Conservation (phyloP, 345 rosid genomes). For the Euclidium syriacum region DNA sequence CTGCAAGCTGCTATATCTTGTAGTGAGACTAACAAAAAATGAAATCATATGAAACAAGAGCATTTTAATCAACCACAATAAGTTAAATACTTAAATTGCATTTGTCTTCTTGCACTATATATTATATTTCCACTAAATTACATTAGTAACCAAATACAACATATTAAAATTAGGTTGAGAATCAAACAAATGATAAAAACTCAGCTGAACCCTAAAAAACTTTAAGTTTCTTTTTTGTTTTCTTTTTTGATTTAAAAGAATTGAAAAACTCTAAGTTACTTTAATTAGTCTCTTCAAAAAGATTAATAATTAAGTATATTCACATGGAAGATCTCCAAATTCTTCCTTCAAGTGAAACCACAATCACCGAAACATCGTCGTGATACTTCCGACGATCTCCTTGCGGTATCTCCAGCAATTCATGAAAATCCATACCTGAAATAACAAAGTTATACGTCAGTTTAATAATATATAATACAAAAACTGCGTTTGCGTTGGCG, state of each 20-base stretch:
- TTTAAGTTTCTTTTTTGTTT: neutral
- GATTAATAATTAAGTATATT: conserved; percentile 12
- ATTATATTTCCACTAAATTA: neutral
- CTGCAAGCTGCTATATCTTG: too few relatives aligned
- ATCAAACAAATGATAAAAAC: conserved; percentile 1
- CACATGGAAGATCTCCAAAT: conserved; percentile 87
- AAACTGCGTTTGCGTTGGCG: neutral
- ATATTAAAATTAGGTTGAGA: neutral
- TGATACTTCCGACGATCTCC: conserved; percentile 89
- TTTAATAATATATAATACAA: too few relatives aligned
- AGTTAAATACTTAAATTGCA: too few relatives aligned
- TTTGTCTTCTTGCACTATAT: neutral
- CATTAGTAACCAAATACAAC: neutral
- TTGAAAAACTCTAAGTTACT: neutral
- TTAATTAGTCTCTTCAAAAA: neutral
- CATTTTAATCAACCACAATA: too few relatives aligned
- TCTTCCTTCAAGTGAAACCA: conserved; percentile 86
- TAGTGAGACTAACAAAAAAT: too few relatives aligned
- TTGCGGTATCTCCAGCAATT: conserved; percentile 80
- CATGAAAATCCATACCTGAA: conserved; percentile 85
- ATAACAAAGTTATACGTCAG: neutral
- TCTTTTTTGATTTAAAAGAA: too few relatives aligned
- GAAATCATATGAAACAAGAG: too few relatives aligned
- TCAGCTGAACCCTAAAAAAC: neutral
- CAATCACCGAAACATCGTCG: conserved; percentile 82